Evolutionary conservation across 495 filamentous ascomycete genomes (phyloP).

Genomic region (Xylaria cubensis): DNA sequence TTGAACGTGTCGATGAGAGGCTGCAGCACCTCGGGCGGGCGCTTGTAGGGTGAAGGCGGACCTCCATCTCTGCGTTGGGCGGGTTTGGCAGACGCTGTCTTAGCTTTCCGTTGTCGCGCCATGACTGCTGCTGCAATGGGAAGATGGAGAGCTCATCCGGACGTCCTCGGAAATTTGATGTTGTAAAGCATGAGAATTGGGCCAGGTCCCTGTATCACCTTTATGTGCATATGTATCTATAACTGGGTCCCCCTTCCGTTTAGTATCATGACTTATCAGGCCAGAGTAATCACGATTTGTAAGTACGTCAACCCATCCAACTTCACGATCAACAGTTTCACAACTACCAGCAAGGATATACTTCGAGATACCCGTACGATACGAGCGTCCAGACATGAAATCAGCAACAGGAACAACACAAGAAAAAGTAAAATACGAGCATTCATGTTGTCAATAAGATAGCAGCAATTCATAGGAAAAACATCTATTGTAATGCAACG

Average conservation of each 20-base stretch:
- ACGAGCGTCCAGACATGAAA: not conserved
- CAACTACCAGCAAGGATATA: not conserved
- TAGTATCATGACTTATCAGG: too few relatives aligned
- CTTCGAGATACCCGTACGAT: not conserved
- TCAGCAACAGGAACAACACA: not conserved
- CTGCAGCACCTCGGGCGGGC: constrained; percentile 61
- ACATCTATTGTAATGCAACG: not conserved
- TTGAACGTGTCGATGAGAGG: constrained; percentile 69
- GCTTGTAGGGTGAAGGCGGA: constrained; percentile 67
- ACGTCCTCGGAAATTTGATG: constrained; percentile 9
- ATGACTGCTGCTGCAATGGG: constrained; percentile 13
- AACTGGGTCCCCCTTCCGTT: not conserved
- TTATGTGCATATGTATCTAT: not conserved
- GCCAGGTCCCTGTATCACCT: not conserved
- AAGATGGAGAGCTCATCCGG: constrained; percentile 7
- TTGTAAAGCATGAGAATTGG: not conserved
- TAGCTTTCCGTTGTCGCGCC: constrained; percentile 36
- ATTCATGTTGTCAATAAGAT: not conserved
- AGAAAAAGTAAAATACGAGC: not conserved
- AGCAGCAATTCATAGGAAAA: not conserved
- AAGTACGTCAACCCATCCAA: too few relatives aligned
- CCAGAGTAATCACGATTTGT: not conserved
- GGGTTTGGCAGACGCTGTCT: constrained; percentile 28
- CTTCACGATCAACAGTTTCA: not conserved
- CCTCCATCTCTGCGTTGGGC: constrained; percentile 35